phyloP scores from a whole-genome alignment of 2,329 filamentous ascomycete species.

The Penicillium crustosum region DNA sequence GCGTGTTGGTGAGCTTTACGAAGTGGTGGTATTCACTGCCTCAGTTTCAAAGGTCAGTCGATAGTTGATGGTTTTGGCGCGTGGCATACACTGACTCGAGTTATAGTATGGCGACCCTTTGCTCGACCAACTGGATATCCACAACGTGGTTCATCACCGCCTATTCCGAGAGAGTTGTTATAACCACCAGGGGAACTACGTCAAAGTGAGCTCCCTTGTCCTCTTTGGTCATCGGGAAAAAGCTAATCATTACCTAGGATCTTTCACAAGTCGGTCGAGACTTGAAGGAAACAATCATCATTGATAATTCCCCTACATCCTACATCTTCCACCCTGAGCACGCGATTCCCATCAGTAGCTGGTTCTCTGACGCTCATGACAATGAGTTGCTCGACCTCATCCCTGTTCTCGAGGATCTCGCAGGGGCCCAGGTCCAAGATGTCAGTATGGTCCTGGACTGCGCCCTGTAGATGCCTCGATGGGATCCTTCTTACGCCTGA shows the following conservation, averaged over 20 bases:
- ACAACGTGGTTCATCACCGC: conserved; percentile 92
- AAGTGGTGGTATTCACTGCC: conserved; percentile 97
- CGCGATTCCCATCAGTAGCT: conserved; percentile 98
- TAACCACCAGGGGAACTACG: conserved; percentile 98
- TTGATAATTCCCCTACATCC: conserved; percentile 97
- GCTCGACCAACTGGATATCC: conserved; percentile 93
- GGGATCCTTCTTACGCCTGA: conserved; percentile 30
- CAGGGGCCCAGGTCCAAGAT: conserved; percentile 82
- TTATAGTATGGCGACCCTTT: conserved; percentile 89
- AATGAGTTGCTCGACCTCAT: conserved; percentile 97
- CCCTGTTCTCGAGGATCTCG: conserved; percentile 95
- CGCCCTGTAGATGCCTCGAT: conserved; percentile 52
- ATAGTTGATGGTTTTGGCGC: background rate
- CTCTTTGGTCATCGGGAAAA: background rate
- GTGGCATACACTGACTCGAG: conserved; percentile 10
- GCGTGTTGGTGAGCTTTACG: conserved; percentile 92
- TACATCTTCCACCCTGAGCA: conserved; percentile 99
- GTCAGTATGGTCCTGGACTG: conserved; percentile 98
- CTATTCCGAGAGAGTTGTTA: conserved; percentile 98
- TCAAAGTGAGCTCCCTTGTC: conserved; percentile 60
- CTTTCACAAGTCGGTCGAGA: conserved; percentile 95
- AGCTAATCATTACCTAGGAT: conserved; percentile 56
- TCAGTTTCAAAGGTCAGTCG: conserved; percentile 87
- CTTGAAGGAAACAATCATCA: conserved; percentile 96
- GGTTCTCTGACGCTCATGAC: conserved; percentile 99